Conservation (phyloP, 2,329 filamentous ascomycete genomes). For the Fusarium graminum region DNA sequence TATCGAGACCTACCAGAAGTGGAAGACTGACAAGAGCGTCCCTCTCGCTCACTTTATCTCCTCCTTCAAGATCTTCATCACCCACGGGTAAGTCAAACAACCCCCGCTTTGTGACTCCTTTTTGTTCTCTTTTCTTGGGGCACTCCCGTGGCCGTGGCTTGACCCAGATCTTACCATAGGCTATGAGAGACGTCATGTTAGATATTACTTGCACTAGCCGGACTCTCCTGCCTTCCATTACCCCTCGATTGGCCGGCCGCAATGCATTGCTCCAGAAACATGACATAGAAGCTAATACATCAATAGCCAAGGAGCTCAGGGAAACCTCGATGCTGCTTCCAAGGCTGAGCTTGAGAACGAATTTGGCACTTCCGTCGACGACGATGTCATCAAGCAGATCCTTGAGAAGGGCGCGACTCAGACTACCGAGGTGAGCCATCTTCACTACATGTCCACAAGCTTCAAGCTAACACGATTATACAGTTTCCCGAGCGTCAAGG, state of each 20-base stretch:
- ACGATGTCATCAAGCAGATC: constrained; percentile 86
- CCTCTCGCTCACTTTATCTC: constrained; percentile 88
- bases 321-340: constrained; percentile 80
- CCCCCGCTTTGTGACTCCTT: constrained; percentile 26
- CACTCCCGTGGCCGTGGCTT: not conserved
- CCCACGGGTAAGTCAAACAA: constrained; percentile 79
- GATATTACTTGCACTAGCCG: not conserved
- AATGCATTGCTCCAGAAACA: not conserved
- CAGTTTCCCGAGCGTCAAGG: constrained; percentile 68
- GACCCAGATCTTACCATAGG: not conserved
- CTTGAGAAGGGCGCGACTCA: constrained; percentile 80
- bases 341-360: constrained; percentile 83
- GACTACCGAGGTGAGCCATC: constrained; percentile 63
- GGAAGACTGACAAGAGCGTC: constrained; percentile 82
- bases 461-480: constrained; percentile 13
- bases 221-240: not conserved
- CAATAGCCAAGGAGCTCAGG: constrained; percentile 85
- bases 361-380: constrained; percentile 84
- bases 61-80: constrained; percentile 89
- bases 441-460: not conserved
- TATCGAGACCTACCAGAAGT: constrained; percentile 77
- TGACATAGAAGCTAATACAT: constrained; percentile 26
- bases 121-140: constrained; percentile 1
- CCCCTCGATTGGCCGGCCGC: not conserved
- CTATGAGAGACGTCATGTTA: not conserved